Conservation (phyloP, 1,139 yeast species). For the Fermentozyma sake region DNA sequence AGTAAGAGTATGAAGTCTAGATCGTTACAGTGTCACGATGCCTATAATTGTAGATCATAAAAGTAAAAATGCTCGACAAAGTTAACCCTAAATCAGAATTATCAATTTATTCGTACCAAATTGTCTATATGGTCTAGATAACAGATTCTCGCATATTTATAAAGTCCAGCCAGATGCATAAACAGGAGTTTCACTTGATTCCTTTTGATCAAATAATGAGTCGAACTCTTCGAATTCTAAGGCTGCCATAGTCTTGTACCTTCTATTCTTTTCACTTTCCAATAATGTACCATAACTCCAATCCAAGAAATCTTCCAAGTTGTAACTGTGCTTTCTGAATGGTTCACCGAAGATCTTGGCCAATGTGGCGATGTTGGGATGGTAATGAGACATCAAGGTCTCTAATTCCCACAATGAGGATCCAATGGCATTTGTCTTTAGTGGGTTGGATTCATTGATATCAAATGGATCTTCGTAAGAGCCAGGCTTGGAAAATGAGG, state of each 20-base stretch:
- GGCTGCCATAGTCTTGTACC: conserved; percentile 66
- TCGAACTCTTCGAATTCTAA: conserved; percentile 69
- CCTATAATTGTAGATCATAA: no score
- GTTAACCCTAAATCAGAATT: neutral
- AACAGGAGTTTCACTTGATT: conserved; percentile 5
- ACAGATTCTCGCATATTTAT: conserved; percentile 6
- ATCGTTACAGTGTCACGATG: no score
- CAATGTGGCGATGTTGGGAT: conserved; percentile 90
- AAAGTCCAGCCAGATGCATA: conserved; percentile 14
- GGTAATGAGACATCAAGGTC: conserved; percentile 80
- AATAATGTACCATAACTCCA: conserved; percentile 78
- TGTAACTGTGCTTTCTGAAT: conserved; percentile 79
- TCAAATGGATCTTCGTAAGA: conserved; percentile 65
- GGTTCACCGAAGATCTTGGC: conserved; percentile 89
- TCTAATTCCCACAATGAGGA: conserved; percentile 93
- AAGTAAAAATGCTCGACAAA: neutral
- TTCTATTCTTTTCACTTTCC: conserved; percentile 70
- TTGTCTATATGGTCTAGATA: no score
- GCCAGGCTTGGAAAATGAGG: conserved; percentile 19
- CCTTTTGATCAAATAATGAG: conserved; percentile 25
- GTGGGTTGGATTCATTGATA: conserved; percentile 62
- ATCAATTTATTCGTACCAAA: no score
- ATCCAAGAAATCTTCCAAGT: conserved; percentile 90
- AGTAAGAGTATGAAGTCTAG: no score
- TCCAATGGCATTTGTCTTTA: conserved; percentile 70